Percentiles rank a stretch among this genome's conserved stretches.
Conservation (phyloP, 805 yeast species). For the Candida alai region DNA sequence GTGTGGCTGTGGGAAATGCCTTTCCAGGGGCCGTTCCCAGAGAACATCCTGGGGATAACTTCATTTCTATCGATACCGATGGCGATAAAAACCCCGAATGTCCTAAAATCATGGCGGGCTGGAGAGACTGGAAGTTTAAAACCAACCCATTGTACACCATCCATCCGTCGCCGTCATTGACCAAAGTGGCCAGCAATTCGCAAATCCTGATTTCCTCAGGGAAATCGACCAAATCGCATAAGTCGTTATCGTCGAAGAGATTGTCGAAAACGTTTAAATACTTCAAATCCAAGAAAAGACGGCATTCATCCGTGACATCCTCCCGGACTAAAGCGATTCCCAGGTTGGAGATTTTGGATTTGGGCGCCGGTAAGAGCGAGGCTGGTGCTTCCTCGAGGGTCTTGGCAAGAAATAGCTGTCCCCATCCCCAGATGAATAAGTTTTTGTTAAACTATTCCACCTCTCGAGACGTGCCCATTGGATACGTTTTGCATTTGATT, state of each 20-base stretch:
- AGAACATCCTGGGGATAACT: slow-evolving; percentile 9
- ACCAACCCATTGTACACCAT: slow-evolving; percentile 60
- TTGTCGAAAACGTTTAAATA: slow-evolving; percentile 19
- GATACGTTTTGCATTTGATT: slow-evolving; percentile 65
- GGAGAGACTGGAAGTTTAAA: slow-evolving; percentile 90
- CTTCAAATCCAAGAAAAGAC: slow-evolving; percentile 17
- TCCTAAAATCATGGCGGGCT: slow-evolving; percentile 58
- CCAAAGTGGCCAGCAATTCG: slow-evolving; percentile 16
- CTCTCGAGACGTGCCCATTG: slow-evolving; percentile 76
- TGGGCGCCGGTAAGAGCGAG: slow-evolving; percentile 4
- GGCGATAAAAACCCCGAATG: too few relatives aligned
- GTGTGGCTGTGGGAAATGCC: background rate
- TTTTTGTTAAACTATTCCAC: slow-evolving; percentile 59
- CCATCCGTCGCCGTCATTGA: slow-evolving; percentile 17
- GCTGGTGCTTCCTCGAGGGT: background rate
- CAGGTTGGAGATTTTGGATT: slow-evolving; percentile 9
- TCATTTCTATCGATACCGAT: too few relatives aligned
- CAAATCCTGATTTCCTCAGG: slow-evolving; percentile 15
- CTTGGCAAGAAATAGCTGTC: slow-evolving; percentile 7
- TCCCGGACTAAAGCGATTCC: background rate
- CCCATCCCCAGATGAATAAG: slow-evolving; percentile 61
- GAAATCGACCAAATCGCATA: slow-evolving; percentile 14
- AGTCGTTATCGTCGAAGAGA: slow-evolving; percentile 14
- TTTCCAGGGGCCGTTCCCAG: too few relatives aligned
- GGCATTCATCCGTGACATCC: slow-evolving; percentile 6